Base-by-base conservation (phyloP, 1,139 yeast species). In the Nakaseomyces delphensis region DNA sequence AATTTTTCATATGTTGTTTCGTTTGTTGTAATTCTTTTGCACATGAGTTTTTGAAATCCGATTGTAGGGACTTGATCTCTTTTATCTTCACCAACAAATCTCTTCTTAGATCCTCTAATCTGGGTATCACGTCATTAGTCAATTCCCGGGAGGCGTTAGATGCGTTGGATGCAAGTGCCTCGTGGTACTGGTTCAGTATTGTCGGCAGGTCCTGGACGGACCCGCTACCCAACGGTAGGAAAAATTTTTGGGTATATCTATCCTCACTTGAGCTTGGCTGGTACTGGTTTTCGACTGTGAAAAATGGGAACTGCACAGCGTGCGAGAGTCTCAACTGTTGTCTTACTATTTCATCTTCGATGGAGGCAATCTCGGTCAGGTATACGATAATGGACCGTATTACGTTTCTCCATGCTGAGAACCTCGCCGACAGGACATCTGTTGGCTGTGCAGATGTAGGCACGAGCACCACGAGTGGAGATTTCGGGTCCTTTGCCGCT, bases 271-370 rank as follows among this genome's bases (percentile, higher is more conserved):
- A 44, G 3, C 47, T 36, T 3, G 56, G 62, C 37, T 52, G 55
- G 27, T 52, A 49, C 20, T 49, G 51, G 38, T 50, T 48, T 37
- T 52, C 57, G 2, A 50, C 52, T 20, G 60, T 58, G 53, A 65
- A 67, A 46, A 73, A 69, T 8, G 81, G 77, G 55, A 77, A 72
- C 47, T 72, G 71, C 23, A 85, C 80, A 7, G 95, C 85, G 60
- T 85, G 89, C 50, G 83, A 85, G 38, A 87, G 69, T 42, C 95
- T 70, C 43, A 79, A 69, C 60, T 86, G 94, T 56, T 85, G 95
- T 47, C 95, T 74, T 28, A 84, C 80, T 20, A 83, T 76, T 56
- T 86, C 95, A 56, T 87, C 96, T 60, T 86, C 93, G 39, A 84
- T 91, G 20, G 83, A 74, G 13, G 86, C 85, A 41, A 79, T 83